Evolutionary conservation across 148 eudicot species (phyloP), one percentile per base, ranked within the genome.

Genomic region (Cornus controversa): DNA sequence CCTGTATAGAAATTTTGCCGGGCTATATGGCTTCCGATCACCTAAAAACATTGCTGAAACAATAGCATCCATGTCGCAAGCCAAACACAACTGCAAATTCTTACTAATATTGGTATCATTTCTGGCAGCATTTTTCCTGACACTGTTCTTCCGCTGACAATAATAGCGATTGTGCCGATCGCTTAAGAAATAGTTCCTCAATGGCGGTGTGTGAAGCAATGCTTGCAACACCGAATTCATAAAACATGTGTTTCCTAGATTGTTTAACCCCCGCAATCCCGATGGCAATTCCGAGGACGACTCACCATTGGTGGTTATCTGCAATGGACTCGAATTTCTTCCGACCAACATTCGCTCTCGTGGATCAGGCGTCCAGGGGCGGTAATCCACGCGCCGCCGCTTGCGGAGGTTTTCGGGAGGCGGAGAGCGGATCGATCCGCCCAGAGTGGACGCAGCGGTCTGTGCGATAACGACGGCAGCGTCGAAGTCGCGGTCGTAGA

Each of bases 201-300:
- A 78, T 22, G 97, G 97, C 0, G 94, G 94, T 5, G 94, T 88
- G 66, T 92, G 97, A 22, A 92, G 80, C 82, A 92, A 83, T n/a
- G 92, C 97, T 75, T 92, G 94, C 84, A 92, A 81, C 27, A 92
- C 97, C 4, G 97, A 92, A 50, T 89, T 92, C 94, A 92, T 92
- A 28, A 92, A 92, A 77, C 94, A 92, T 18, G 97, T 92, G 42
- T 85, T 92, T 9, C 97, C 94, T 22, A 92, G 69, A 83, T 92
- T 92, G 47, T 90, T 90, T 36, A 92, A 74, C 71, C 97, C 95
- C 65, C 89, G 81, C 77, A 89, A 74, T 11, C 97, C 97, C 89
- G 78, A 86, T 0, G 91, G 97, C 16, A 79, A 34, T 34, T 75
- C 85, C 23, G 79, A 77, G 40, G 80, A 82, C 31, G 69, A 72